A percentile compares a stretch with the other conserved stretches of the same genome.
Conservation (phyloP, 257 asterid species). For the Verbascum thapsus region DNA sequence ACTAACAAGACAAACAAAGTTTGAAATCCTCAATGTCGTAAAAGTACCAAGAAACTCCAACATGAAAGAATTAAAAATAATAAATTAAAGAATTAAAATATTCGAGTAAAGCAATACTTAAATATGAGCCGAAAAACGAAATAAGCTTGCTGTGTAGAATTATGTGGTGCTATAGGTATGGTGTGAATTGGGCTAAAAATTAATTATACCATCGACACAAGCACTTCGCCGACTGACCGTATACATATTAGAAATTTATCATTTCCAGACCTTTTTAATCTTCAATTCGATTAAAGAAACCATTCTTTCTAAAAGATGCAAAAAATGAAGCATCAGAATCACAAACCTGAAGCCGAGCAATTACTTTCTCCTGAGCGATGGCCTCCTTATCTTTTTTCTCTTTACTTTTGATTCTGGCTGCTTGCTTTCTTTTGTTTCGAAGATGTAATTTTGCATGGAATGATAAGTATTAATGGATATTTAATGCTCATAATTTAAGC, state of each 20-base stretch:
- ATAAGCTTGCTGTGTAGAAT: background rate
- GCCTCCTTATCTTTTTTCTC: conserved; percentile 41
- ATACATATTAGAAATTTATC: background rate
- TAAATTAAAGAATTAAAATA: background rate
- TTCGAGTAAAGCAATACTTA: background rate
- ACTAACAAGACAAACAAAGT: background rate
- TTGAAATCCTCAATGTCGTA: background rate
- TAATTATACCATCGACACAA: background rate
- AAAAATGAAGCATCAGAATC: conserved; percentile 22
- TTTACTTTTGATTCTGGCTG: too few species aligned
- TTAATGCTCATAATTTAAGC: too few species aligned
- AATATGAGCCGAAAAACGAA: background rate
- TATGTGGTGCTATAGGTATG: background rate
- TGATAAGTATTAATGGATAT: too few species aligned
- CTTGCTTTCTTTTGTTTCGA: too few species aligned
- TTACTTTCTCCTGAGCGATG: conserved; percentile 50
- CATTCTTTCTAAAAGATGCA: background rate
- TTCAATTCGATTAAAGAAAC: background rate
- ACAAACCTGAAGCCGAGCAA: conserved; percentile 92
- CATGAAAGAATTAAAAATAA: background rate
- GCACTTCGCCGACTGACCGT: too few species aligned
- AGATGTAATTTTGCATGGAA: too few species aligned
- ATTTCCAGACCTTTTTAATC: background rate
- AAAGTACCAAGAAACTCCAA: background rate
- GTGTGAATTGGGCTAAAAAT: background rate